Percentiles rank a stretch among this genome's conserved stretches.
phyloP scores from a whole-genome alignment of 805 yeast species.

The Diddensiella transvaalensis region DNA sequence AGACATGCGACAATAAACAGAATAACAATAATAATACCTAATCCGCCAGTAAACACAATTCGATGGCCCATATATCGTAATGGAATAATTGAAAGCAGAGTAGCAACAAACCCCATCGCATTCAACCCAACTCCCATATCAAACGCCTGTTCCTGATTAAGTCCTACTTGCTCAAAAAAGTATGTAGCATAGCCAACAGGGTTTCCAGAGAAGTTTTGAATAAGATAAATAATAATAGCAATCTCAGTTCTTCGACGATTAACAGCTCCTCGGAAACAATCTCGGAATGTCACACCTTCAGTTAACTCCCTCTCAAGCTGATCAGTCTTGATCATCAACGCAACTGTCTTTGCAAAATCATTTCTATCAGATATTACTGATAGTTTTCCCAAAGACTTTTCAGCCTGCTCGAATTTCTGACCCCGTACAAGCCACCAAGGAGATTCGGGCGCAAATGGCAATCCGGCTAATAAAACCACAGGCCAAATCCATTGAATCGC shows the following conservation, averaged over 20 bases:
- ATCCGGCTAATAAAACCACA: conserved; percentile 38
- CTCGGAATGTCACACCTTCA: conserved; percentile 8
- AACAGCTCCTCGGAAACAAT: conserved; percentile 10
- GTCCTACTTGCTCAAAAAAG: conserved; percentile 45
- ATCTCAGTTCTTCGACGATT: conserved; percentile 31
- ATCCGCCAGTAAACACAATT: conserved; percentile 31
- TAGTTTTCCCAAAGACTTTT: conserved; percentile 37
- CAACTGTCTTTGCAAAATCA: conserved; percentile 19
- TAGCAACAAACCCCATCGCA: conserved; percentile 44
- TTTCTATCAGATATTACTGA: conserved; percentile 38
- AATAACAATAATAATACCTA: conserved; percentile 34
- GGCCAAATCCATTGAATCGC: conserved; percentile 61
- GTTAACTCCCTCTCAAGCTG: conserved; percentile 9
- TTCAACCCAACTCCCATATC: conserved; percentile 42
- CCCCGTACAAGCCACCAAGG: conserved; percentile 53
- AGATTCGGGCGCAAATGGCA: conserved; percentile 49
- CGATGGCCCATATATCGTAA: conserved; percentile 24
- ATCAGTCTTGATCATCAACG: conserved; percentile 36
- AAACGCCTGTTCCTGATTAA: conserved; percentile 35
- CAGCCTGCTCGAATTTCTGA: conserved; percentile 42
- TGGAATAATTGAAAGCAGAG: conserved; percentile 23
- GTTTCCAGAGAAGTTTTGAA: conserved; percentile 36
- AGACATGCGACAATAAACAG: conserved; percentile 42
- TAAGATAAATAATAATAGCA: conserved; percentile 41
- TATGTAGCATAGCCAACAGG: conserved; percentile 35